phyloP scores from a whole-genome alignment of 108 stramenopile species.

The Phaeodactylum tricornutum region DNA sequence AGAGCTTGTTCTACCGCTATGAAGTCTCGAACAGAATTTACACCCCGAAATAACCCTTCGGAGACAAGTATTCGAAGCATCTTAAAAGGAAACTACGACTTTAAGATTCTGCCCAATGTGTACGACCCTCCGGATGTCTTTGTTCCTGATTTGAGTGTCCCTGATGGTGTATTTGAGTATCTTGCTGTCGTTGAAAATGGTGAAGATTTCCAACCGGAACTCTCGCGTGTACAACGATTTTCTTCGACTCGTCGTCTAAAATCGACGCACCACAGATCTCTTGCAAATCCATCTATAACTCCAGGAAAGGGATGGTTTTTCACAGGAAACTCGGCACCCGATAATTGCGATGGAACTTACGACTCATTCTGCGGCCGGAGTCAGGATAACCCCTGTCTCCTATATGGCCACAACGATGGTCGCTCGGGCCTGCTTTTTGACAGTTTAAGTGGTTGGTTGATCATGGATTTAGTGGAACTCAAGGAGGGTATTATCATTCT shows the following conservation, averaged over 20 bases:
- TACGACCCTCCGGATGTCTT: constrained; percentile 51
- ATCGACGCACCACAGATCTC: neutral
- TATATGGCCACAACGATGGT: constrained; percentile 59
- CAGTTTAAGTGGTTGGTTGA: constrained; percentile 52
- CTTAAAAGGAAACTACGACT: constrained; percentile 5
- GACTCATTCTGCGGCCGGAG: constrained; percentile 36
- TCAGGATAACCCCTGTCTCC: constrained; percentile 28
- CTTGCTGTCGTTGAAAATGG: constrained; percentile 45
- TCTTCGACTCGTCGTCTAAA: neutral
- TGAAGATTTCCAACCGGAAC: constrained; percentile 2
- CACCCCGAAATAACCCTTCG: constrained; percentile 50
- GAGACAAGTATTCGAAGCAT: constrained; percentile 42
- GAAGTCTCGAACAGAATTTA: constrained; percentile 50
- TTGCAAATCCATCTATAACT: neutral
- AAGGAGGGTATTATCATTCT: constrained; percentile 47
- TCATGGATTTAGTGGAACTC: constrained; percentile 32
- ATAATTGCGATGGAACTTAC: constrained; percentile 60
- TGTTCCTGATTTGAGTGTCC: constrained; percentile 33
- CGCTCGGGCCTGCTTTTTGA: constrained; percentile 42
- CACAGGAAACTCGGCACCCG: constrained; percentile 19
- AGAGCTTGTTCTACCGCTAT: constrained; percentile 26
- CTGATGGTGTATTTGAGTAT: constrained; percentile 50
- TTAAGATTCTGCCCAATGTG: constrained; percentile 6
- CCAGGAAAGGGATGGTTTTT: constrained; percentile 15
- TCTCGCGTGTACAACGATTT: constrained; percentile 2